phyloP scores from a whole-genome alignment of 805 yeast genomes.

The Groenewaldozyma tartarivorans region DNA sequence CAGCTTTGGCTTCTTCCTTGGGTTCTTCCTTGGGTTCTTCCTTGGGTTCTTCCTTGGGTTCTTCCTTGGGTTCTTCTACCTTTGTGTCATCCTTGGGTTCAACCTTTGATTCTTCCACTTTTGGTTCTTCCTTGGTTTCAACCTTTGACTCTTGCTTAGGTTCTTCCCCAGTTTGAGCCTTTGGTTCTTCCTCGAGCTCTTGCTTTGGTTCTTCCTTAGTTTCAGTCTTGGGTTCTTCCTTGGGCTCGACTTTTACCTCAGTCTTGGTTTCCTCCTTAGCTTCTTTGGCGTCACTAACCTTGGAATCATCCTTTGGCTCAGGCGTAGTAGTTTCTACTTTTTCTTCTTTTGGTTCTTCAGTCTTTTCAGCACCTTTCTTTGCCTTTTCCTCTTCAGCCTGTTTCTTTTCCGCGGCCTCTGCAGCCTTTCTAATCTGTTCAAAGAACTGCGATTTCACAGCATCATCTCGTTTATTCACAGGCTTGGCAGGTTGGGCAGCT shows the following conservation, averaged over 20 bases:
- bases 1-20: constrained; percentile 1
- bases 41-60: constrained; percentile 10
- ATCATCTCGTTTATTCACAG: constrained; percentile 4
- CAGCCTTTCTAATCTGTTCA: constrained; percentile 12
- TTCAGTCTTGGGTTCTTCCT: constrained; percentile 4
- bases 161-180: background rate
- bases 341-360: constrained; percentile 1
- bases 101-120: constrained; percentile 8
- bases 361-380: constrained; percentile 9
- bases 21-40: constrained; percentile 3
- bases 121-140: constrained; percentile 5
- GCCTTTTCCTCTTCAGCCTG: constrained; percentile 11
- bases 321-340: constrained; percentile 6
- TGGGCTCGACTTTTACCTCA: constrained; percentile 8
- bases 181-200: constrained; percentile 6
- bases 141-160: background rate
- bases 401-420: constrained; percentile 5
- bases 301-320: constrained; percentile 4
- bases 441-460: constrained; percentile 13
- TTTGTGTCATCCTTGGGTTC: constrained; percentile 11
- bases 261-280: constrained; percentile 11
- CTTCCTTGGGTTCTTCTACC: constrained; percentile 16
- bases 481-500: constrained; percentile 3
- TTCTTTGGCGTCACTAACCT: constrained; percentile 15
- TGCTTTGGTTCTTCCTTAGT: constrained; percentile 7